Evolutionary conservation across 352 stramenopile species (phyloP), one percentile per base, ranked within the genome.

Genomic region (Globisporangium megalacanthum): DNA sequence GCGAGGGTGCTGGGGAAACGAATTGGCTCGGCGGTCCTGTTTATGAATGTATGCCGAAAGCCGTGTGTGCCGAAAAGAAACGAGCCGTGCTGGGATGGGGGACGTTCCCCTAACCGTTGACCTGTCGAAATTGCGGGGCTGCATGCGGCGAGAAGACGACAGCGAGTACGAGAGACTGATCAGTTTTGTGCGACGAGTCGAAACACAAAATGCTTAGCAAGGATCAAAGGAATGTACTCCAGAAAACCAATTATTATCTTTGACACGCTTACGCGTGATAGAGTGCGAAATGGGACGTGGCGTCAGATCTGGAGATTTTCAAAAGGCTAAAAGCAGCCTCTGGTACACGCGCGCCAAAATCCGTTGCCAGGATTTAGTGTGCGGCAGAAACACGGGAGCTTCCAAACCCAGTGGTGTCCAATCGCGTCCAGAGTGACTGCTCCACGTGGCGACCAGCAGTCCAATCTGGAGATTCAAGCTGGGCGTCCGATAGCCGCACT

Each of bases 31-130:
- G 22, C 7, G 4, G 42, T 4, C n/a, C 17, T 29, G 17, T 48
- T 48, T 48, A 22, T 48, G 42, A 19, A 48, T 48, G 42, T 48
- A 48, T 48, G 42, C 17, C n/a, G 20, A 15, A 48, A 48, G 8
- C 4, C 10, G 6, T 29, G 25, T 29, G 25, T 11, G n/a, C n/a
- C 22, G 42, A 48, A 48, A 48, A 48, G 42, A 48, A 48, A 48
- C 42, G 42, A 48, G 42, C 20, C 42, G 42, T 48, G 42, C 15
- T 8, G 42, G 10, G 42, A 48, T 48, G 42, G 42, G 42, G n/a
- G 42, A 48, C 42, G 42, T 48, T 48, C 42, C 42, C 42, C 42
- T 48, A 48, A 11, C 14, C 42, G 15, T 47, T 8, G 20, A 47
- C 17, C 42, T 48, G 42, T 48, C 42, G 20, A 25, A 42, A 42